Evolutionary conservation across 2,329 filamentous ascomycete genomes (phyloP).

Genomic region (Thermochaetoides dissita): DNA sequence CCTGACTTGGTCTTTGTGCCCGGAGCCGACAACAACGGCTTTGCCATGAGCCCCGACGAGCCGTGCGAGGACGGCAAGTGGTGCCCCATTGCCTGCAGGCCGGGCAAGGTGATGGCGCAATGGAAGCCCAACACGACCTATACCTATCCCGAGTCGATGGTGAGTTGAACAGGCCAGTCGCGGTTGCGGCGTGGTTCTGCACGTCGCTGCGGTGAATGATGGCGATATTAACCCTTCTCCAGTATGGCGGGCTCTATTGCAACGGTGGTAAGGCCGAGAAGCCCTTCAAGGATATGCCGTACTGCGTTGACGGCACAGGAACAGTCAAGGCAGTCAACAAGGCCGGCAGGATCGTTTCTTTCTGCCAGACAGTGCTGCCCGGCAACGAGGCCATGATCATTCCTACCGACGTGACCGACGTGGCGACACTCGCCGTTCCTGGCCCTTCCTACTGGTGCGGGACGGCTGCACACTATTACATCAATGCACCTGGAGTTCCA

Average conservation of each 20-base stretch:
- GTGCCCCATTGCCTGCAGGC: constrained; percentile 64
- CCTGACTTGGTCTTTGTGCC: constrained; percentile 55
- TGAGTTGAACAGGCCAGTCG: constrained; percentile 25
- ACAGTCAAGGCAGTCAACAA: constrained; percentile 54
- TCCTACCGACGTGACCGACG: constrained; percentile 50
- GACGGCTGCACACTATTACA: constrained; percentile 66
- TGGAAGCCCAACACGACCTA: constrained; percentile 63
- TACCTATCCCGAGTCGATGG: constrained; percentile 57
- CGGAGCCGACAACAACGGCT: constrained; percentile 55
- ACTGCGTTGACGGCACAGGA: constrained; percentile 57
- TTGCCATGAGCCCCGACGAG: constrained; percentile 67
- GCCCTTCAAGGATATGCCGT: constrained; percentile 52
- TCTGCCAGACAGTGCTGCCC: constrained; percentile 67
- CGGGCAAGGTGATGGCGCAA: constrained; percentile 64
- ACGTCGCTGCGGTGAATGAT: too few species aligned
- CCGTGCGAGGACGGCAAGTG: constrained; percentile 52
- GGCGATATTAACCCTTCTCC: constrained; percentile 1
- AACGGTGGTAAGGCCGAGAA: constrained; percentile 53
- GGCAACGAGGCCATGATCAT: constrained; percentile 75
- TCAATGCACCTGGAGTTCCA: constrained; percentile 57
- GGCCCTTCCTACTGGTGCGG: constrained; percentile 54
- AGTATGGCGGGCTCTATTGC: constrained; percentile 66
- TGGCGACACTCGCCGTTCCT: constrained; percentile 54
- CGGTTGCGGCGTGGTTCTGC: too few species aligned
- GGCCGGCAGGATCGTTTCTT: constrained; percentile 46